Base-by-base conservation (phyloP, 352 stramenopile species). In the Paralagenidium karlingii region DNA sequence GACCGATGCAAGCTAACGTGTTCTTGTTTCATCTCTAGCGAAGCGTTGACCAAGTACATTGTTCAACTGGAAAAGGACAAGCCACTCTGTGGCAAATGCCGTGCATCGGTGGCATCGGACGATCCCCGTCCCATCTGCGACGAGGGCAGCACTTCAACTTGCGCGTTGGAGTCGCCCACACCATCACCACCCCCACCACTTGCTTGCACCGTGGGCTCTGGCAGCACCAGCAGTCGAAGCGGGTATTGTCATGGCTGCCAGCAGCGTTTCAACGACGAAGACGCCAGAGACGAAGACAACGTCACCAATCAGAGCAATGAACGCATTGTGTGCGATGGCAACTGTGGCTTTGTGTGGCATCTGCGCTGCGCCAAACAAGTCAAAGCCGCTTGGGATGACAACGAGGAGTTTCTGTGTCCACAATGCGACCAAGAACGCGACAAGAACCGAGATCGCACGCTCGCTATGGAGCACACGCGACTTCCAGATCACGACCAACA, bases 401-500 rank as follows among this genome's bases (percentile, higher is more conserved):
- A 15, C 15, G 34, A 49, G 11, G 43, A 49, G 3, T 43, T 44
- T 10, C 34, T 36, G 19, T 49, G 43, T 24, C 24, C 34, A 8
- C 2, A 41, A 5, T 49, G 43, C 21, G 9, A 44, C n/a, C n/a
- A n/a, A n/a, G n/a, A n/a, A n/a, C n/a, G n/a, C n/a, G n/a, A n/a
- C n/a, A n/a, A n/a, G n/a, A n/a, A n/a, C n/a, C n/a, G n/a, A n/a
- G n/a, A n/a, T n/a, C n/a, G n/a, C n/a, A n/a, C n/a, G n/a, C n/a
- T n/a, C n/a, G n/a, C n/a, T n/a, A n/a, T n/a, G n/a, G n/a, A n/a
- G n/a, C 59, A 52, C 21, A 45, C 24, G 5, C 54, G 56, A 3
- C 30, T 55, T 5, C 31, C 47, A 0, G 41, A 45, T 8, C 46
- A 61, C 13, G 22, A 48, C 0, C 37, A 36, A 22, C 43, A 53